A percentile compares a stretch with the other conserved stretches of the same genome.
Evolutionary conservation across 257 asterid genomes (phyloP).

Genomic region (Gentiana dahurica): DNA sequence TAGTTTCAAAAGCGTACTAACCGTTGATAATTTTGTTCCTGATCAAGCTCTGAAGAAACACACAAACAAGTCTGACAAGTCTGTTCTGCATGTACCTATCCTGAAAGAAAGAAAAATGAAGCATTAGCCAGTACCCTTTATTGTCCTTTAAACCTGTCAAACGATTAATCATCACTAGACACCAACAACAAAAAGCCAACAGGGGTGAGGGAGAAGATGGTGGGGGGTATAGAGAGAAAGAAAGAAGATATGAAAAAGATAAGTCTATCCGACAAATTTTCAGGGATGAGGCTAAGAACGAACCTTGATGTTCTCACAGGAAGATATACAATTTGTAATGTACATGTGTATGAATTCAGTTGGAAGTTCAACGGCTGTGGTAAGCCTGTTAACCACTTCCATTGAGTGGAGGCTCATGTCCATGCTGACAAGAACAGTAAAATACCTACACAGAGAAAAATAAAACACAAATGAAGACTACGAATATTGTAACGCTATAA

Average conservation of each 20-base stretch:
- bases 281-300: too few relatives aligned
- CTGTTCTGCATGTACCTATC: constrained; percentile 97
- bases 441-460: constrained; percentile 47
- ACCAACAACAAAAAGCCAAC: neutral
- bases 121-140: neutral
- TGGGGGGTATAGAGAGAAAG: neutral
- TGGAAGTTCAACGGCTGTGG: constrained; percentile 94
- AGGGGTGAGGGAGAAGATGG: neutral
- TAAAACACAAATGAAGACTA: constrained; percentile 1
- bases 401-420: constrained; percentile 99
- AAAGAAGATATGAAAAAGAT: neutral
- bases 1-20: constrained; percentile 19
- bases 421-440: constrained; percentile 95
- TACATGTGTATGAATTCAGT: constrained; percentile 90
- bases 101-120: constrained; percentile 34
- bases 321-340: constrained; percentile 83
- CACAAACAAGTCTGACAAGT: constrained; percentile 93
- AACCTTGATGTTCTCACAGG: constrained; percentile 95
- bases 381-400: constrained; percentile 98
- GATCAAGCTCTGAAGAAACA: constrained; percentile 87
- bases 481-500: constrained; percentile 4
- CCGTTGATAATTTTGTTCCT: constrained; percentile 86
- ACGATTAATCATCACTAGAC: too few relatives aligned
- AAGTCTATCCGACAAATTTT: neutral
- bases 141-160: too few relatives aligned